Base-by-base conservation (phyloP, 768 basidiomycete genomes). In the Boletus edulis region DNA sequence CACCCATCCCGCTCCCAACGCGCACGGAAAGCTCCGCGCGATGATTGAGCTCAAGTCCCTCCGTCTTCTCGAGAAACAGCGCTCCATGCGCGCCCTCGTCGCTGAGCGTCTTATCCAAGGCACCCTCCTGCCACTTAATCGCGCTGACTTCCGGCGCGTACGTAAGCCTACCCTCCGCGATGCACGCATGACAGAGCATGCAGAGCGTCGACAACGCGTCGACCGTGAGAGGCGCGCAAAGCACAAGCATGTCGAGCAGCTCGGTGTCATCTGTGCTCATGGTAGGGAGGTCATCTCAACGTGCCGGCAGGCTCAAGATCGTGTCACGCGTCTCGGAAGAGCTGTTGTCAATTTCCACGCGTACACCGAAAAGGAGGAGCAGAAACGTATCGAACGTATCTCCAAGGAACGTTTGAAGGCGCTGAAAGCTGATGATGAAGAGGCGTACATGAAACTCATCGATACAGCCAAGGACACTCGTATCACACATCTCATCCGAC, bases 381-480 rank as follows among this genome's bases (percentile, higher is more conserved):
- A 95, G 81, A 94, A 94, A 71, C 84, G 96, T 27, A 90, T 99
- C 61, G 97, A 98, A 74, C 80, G 94, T 52, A 85, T 99, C 43
- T 86, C 90, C 44, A 98, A 98, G 77, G 97, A 98, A 72, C 94
- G 95, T 91, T 76, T 99, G 59, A 94, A 91, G 76, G 97, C 96
- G 9, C 85, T 98, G 62, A 94, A 96, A 75, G 90, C 90, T 29
- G 95, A 98, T 67, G 96, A 99, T 76, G 97, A 99, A 77, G 97
- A 98, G 73, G 95, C 93, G n/a, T 99, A 99, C 73, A 88, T 98
- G 84, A 94, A 94, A 69, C 89, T 99, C 65, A 92, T 99, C 65
- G 97, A 98, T 71, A 97, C 95, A 17, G 96, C 96, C 54, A 99
- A 99, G 72, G 97, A 99, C 66, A 98, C 96, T 11, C 89, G 97